Base-by-base conservation (phyloP, 192 early-diverging fungal species). In the Coemansia sp. region DNA sequence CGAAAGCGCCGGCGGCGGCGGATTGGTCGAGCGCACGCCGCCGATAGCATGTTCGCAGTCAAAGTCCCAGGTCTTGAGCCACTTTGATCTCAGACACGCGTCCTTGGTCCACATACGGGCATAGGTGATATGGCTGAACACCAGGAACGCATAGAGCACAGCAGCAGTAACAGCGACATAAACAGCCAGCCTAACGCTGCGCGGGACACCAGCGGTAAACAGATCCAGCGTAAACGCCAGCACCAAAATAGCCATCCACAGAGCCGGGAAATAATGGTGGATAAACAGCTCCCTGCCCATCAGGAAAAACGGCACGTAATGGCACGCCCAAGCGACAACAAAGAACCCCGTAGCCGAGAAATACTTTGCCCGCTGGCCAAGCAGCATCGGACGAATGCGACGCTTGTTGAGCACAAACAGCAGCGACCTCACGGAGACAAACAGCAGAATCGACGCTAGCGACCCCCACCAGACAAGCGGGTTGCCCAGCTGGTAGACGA, bases 401-500 rank as follows among this genome's bases (percentile, higher is more conserved):
- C 88, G 84, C 65, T 88, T 83, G n/a, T 85, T 82, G 6, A 84
- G 74, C 4, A 92, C 34, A 16, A 83, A 64, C 42, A 88, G 61
- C 11, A 81, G 39, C 0, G 42, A 52, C 7, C 81, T 67, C 54
- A 91, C 69, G 27, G 65, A 58, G 22, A 67, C 66, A 65, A 87
- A 95, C 42, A 83, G 35, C 9, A 63, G 59, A 16, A 97, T 65
- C 1, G 90, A 61, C 4, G 80, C 74, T 13, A 87, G 75, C 6
- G 88, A 81, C 36, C 83, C 60, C 91, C 90, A 92, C 85, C 91
- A 99, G 4, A 90, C 73, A 10, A 90, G 46, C 27, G 94, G 94
- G 69, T 98, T 98, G 24, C 95, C 95, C 3, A 97, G 71, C 56
- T 97, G 83, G 74, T 97, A 95, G 60, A 99, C 90, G 54, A 89